phyloP scores from a whole-genome alignment of 495 filamentous ascomycete species.

The Penicillium taxi region DNA sequence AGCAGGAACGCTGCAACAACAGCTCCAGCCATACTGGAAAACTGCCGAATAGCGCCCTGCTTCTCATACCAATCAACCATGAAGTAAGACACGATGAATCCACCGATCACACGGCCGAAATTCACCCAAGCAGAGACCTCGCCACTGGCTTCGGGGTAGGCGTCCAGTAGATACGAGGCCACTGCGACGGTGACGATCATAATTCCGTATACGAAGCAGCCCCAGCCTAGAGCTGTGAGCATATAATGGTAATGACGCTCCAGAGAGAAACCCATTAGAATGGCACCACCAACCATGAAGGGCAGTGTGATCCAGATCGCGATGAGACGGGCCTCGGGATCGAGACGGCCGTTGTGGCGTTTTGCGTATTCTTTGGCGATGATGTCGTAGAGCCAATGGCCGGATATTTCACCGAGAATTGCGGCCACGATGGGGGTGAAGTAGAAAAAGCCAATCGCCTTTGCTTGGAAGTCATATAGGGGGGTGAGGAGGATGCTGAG shows the following conservation, averaged over 20 bases:
- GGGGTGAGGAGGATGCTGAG: conserved; percentile 47
- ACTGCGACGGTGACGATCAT: conserved; percentile 59
- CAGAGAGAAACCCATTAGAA: conserved; percentile 49
- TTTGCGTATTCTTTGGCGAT: conserved; percentile 42
- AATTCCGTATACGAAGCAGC: conserved; percentile 49
- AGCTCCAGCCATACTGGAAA: conserved; percentile 46
- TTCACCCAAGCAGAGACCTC: conserved; percentile 51
- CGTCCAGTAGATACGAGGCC: conserved; percentile 53
- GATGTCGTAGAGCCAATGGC: conserved; percentile 54
- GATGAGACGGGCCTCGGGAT: conserved; percentile 47
- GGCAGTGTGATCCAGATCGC: conserved; percentile 43
- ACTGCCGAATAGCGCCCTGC: conserved; percentile 27
- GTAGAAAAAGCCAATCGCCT: conserved; percentile 49
- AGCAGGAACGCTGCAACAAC: conserved; percentile 33
- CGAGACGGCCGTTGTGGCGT: conserved; percentile 44
- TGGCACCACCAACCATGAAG: conserved; percentile 42
- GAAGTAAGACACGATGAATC: conserved; percentile 48
- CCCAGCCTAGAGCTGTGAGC: conserved; percentile 47
- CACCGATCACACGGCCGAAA: conserved; percentile 36
- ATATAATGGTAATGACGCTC: conserved; percentile 49
- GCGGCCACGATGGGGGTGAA: conserved; percentile 50
- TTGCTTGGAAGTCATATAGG: conserved; percentile 46
- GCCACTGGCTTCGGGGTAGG: conserved; percentile 47
- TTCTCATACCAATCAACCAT: conserved; percentile 33
- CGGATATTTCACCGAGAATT: conserved; percentile 43